Conservation (phyloP, 306 rosid genomes). For the Lathyrus tuberosus region DNA sequence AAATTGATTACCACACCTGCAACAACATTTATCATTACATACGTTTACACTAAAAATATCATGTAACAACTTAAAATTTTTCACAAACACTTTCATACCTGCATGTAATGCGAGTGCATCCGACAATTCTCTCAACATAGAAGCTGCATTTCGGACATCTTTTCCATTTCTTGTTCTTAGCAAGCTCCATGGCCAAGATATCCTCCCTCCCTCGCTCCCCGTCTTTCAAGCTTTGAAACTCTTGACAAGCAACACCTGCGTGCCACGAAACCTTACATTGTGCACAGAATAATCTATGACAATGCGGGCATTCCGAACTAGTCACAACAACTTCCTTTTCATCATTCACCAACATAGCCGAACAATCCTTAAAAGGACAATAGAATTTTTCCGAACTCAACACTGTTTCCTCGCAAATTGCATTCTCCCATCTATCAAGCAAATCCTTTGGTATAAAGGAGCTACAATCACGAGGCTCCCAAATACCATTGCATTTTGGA, state of each 20-base stretch:
- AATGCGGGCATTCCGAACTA: conserved; percentile 55
- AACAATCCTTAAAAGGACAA: conserved; percentile 65
- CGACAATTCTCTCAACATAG: conserved; percentile 52
- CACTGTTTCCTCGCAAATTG: conserved; percentile 50
- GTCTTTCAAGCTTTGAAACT: conserved; percentile 40
- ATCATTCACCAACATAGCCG: conserved; percentile 52
- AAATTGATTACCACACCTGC: background rate
- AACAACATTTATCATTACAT: too few species aligned
- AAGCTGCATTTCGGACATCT: conserved; percentile 26
- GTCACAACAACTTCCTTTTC: conserved; percentile 48
- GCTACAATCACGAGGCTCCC: conserved; percentile 51
- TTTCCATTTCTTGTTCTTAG: conserved; percentile 28
- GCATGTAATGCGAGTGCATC: conserved; percentile 62
- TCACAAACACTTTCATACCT: conserved; percentile 37
- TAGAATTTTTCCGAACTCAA: conserved; percentile 46
- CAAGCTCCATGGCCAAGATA: conserved; percentile 52
- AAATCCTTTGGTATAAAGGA: conserved; percentile 51
- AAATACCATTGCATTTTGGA: conserved; percentile 46
- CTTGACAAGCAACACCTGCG: conserved; percentile 45
- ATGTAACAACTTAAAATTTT: too few species aligned
- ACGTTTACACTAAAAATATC: too few species aligned
- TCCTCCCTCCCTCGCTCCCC: conserved; percentile 52
- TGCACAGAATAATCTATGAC: conserved; percentile 27
- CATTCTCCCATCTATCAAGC: conserved; percentile 64
- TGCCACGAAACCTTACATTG: conserved; percentile 61